Base-by-base conservation (phyloP, 192 early-diverging fungal species). In the Rhizophagus clarus region DNA sequence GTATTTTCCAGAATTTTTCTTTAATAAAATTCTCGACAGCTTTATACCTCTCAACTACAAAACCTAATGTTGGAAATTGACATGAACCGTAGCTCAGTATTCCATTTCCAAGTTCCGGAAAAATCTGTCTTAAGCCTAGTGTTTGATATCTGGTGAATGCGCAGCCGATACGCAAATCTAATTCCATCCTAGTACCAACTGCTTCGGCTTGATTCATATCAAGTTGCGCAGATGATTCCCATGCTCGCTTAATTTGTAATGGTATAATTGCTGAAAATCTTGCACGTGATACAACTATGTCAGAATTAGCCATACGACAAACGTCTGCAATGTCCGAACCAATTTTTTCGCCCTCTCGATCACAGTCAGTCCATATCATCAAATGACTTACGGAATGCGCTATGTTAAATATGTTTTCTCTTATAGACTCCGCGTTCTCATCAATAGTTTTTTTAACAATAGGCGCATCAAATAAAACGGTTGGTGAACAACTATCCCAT, bases 311-410 rank as follows among this genome's bases (percentile, higher is more conserved):
- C 14, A 74, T 49, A 8, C 81, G 80, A 72, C 95, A 96, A 0
- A 98, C 85, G 8, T 87, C 83, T 0, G 86, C 90, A 22, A 97
- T 89, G 74, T 99, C 98, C 14, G 85, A 82, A 17, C 98, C 97
- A 77, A 99, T 99, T 47, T 91, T 91, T 78, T 99, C 97, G 34
- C 97, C 97, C 85, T 98, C 96, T 11, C 94, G 90, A 88, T 99
- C 97, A 79, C 97, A 98, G 89, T 99, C 98, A 6, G 98, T 99
- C 98, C 98, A 99, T 63, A 99, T 99, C 62, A 97, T 91, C 42
- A 99, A 81, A 62, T 90, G 81, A 14, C 92, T 85, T 0, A 92
- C 90, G 0, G 80, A 74, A 17, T 89, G 87, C 0, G 92, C 89
- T 76, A 96, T 87, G 17, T 83, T 62, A 17, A 81, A 51, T 3